Percentiles rank a stretch among this genome's conserved stretches.
Conservation (phyloP, 305 asterid species). For the Coffea humblotiana region DNA sequence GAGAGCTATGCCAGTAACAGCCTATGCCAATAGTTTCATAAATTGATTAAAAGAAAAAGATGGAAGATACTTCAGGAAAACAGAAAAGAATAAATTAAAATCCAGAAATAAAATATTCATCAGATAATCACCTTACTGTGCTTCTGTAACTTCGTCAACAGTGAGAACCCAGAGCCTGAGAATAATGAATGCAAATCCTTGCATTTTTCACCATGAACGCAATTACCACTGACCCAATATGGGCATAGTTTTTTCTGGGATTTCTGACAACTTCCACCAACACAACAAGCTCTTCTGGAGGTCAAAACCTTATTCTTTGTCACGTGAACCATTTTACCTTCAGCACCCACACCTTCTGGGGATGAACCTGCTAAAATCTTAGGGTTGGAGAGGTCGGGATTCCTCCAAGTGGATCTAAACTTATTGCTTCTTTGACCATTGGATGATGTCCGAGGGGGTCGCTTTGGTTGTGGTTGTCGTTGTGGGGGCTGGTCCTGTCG, state of each 20-base stretch:
- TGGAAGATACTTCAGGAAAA: neutral
- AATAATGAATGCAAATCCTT: conserved; percentile 41
- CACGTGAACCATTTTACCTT: neutral
- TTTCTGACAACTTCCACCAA: neutral
- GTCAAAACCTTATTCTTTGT: neutral
- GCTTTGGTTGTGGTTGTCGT: neutral
- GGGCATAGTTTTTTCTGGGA: neutral
- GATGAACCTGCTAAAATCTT: conserved; percentile 18
- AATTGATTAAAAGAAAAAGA: neutral
- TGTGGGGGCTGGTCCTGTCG: conserved; percentile 13
- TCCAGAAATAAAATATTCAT: neutral
- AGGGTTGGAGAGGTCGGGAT: conserved; percentile 15
- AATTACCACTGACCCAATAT: conserved; percentile 31
- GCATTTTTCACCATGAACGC: conserved; percentile 45
- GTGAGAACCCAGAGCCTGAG: conserved; percentile 39
- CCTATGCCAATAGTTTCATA: conserved; percentile 23
- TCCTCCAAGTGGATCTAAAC: conserved; percentile 34
- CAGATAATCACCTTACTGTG: conserved; percentile 43
- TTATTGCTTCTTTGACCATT: neutral
- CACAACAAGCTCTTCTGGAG: conserved; percentile 15
- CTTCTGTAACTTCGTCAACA: conserved; percentile 44
- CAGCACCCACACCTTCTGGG: neutral
- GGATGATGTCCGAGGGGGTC: neutral
- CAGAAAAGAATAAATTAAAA: neutral
- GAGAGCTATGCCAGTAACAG: conserved; percentile 61